phyloP scores from a whole-genome alignment of 2,329 filamentous ascomycete genomes.

The Orbilia ellipsospora region DNA sequence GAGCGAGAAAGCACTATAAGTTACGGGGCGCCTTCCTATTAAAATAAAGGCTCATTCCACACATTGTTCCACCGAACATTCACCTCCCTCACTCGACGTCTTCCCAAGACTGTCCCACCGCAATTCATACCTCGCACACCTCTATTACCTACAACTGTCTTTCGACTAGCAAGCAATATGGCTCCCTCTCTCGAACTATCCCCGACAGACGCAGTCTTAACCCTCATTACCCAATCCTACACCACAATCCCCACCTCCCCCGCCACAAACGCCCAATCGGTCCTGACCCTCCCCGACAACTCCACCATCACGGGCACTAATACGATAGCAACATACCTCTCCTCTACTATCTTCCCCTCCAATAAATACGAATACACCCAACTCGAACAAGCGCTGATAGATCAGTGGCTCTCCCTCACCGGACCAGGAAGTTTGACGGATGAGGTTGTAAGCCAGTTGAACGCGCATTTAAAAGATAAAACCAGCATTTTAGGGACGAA shows the following conservation, averaged over 20 bases:
- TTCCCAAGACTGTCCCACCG: conserved; percentile 30
- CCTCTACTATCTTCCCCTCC: conserved; percentile 74
- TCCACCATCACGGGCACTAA: conserved; percentile 58
- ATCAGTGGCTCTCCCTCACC: conserved; percentile 84
- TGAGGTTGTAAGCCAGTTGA: conserved; percentile 80
- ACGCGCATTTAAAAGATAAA: conserved; percentile 85
- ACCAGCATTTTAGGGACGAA: conserved; percentile 91
- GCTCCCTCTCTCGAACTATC: conserved; percentile 44
- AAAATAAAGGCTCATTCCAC: neutral
- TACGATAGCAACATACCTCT: conserved; percentile 63
- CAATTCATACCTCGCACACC: conserved; percentile 13
- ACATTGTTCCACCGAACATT: conserved; percentile 38
- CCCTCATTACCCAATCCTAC: conserved; percentile 50
- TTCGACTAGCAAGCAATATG: conserved; percentile 38
- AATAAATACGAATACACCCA: conserved; percentile 76
- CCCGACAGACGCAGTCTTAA: conserved; percentile 43
- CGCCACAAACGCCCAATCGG: conserved; percentile 28
- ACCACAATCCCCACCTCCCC: conserved; percentile 31
- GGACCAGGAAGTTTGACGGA: conserved; percentile 70
- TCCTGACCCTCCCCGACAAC: conserved; percentile 40
- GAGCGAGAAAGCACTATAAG: neutral
- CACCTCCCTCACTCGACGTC: conserved; percentile 28
- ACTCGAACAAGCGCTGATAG: conserved; percentile 85
- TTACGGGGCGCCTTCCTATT: neutral
- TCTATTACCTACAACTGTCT: neutral